Base-by-base conservation (phyloP, 2,329 filamentous ascomycete species). In the Fusarium caatingaense region DNA sequence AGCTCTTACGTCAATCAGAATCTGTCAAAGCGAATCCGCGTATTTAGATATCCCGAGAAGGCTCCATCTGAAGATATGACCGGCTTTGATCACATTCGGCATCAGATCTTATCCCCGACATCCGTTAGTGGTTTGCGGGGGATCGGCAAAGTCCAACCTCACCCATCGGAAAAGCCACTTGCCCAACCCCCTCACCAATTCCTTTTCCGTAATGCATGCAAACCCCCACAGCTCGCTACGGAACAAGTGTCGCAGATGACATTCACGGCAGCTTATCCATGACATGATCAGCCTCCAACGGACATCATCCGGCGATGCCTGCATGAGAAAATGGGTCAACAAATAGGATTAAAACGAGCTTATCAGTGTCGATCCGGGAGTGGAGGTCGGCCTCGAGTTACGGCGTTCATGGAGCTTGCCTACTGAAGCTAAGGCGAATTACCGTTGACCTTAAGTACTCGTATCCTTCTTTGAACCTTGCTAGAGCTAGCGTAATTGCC, bases 391-490 rank as follows among this genome's bases (percentile, higher is more conserved):
- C 7, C 21, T 13, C 30, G 40, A 40, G 37, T 18, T 34, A 20
- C 16, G 27, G 34, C 30, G 11, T 18, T 34, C 4, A 9, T 8
- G 16, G n/a, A 50, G n/a, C 6, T 16, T 5, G 28, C 10, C 21
- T 11, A 6, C 16, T 28, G 34, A 16, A 48, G 16, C 20, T 8
- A 11, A 34, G 61, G 55, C 42, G n/a, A 44, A 49, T 28, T 40
- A 4, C 41, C 21, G 23, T 16, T 55, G 21, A 12, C 55, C 44
- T 74, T 74, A 74, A 72, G 72, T 74, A 73, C 60, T 30, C 32
- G 13, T 10, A 50, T 20, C 40, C 41, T 44, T 60, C 54, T 60
- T 23, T 10, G 25, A 16, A 8, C n/a, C 12, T 6, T 56, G 20
- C 21, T 34, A 6, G 15, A 32, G 3, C 30, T 46, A 42, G 37